These are phyloP conservation scores for Fonsecaea multimorphosa DNA, from an alignment of 2,329 filamentous ascomycete genomes.

Conservation along the genomic window DNA sequence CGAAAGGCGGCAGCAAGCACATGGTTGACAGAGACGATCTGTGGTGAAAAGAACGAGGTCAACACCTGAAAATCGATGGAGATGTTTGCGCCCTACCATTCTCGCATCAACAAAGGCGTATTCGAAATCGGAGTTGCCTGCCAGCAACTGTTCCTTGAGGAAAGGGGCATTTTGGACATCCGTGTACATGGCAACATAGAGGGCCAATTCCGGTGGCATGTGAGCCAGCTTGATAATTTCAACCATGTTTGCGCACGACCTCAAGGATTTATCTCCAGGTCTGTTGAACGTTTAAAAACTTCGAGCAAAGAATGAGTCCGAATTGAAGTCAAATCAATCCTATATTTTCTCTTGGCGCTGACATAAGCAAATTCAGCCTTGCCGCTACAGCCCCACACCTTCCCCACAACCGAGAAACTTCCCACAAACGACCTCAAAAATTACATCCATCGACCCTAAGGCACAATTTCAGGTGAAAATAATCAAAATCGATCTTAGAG, in stretches of 20 bases:
- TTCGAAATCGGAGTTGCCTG: slow-evolving; percentile 82
- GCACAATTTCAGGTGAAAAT: background rate
- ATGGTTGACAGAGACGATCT: slow-evolving; percentile 76
- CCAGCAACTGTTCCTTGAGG: slow-evolving; percentile 82
- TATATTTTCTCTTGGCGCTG: slow-evolving; percentile 1
- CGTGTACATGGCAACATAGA: slow-evolving; percentile 77
- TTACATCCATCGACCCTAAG: no score
- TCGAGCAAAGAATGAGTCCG: no score
- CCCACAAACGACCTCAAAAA: no score
- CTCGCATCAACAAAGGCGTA: slow-evolving; percentile 92
- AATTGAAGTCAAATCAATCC: background rate
- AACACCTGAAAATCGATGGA: background rate
- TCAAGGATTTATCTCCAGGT: background rate
- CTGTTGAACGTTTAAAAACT: no score
- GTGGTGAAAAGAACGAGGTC: slow-evolving; percentile 8
- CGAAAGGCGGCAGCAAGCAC: slow-evolving; percentile 77
- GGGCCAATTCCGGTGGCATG: slow-evolving; percentile 68
- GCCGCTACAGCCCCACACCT: background rate
- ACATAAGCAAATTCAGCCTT: background rate
- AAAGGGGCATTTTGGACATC: slow-evolving; percentile 78
- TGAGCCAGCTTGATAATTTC: slow-evolving; percentile 77
- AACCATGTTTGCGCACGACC: slow-evolving; percentile 48
- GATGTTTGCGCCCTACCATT: slow-evolving; percentile 60
- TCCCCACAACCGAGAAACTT: background rate
- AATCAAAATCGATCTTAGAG: background rate